Conservation (phyloP, 306 rosid genomes). For the Carpinus fangiana region DNA sequence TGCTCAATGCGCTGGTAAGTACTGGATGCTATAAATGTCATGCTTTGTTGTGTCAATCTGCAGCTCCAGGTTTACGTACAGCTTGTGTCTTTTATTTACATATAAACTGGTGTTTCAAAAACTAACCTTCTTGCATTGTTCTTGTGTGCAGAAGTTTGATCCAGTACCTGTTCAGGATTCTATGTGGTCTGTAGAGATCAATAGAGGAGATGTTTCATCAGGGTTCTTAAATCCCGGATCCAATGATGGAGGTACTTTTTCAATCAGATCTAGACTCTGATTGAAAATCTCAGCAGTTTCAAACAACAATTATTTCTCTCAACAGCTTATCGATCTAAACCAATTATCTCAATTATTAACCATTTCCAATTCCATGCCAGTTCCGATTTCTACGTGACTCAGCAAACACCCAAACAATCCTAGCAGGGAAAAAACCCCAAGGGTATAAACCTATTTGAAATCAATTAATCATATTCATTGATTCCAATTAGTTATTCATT, state of each 20-base stretch:
- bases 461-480: no score
- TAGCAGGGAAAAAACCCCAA: no score
- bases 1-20: slow-evolving; percentile 48
- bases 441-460: no score
- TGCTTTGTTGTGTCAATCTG: not conserved
- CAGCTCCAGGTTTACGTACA: slow-evolving; percentile 7
- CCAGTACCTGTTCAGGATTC: slow-evolving; percentile 17
- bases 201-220: slow-evolving; percentile 17
- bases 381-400: no score
- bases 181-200: slow-evolving; percentile 26
- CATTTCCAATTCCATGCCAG: no score
- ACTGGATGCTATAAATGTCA: slow-evolving; percentile 15
- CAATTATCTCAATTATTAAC: no score
- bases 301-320: no score
- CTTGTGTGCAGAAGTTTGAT: slow-evolving; percentile 31
- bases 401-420: no score
- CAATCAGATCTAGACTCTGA: no score
- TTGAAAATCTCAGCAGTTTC: no score
- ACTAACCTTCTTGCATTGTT: not conserved
- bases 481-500: no score
- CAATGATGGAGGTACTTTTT: not conserved
- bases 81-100: not conserved
- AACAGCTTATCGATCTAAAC: no score
- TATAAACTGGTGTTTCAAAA: slow-evolving; percentile 23
- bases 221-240: not conserved